These are phyloP conservation scores for Gossypium aridum DNA, from an alignment of 441 rosid genomes.

Conservation along the genomic window DNA sequence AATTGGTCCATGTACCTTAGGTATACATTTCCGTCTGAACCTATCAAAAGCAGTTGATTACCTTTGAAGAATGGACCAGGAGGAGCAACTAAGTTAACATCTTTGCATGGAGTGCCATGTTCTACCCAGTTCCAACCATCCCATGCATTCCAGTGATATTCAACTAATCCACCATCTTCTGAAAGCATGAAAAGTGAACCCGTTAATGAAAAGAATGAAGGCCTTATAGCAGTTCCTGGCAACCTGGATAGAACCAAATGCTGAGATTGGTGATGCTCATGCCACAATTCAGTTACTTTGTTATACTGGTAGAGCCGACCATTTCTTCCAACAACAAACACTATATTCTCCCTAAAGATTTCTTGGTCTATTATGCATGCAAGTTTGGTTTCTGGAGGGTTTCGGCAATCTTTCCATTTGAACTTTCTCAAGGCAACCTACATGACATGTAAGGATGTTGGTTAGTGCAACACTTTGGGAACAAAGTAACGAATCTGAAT, in stretches of 20 bases:
- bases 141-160: conserved; percentile 54
- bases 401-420: conserved; percentile 58
- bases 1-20: conserved; percentile 46
- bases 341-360: conserved; percentile 47
- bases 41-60: conserved; percentile 44
- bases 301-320: conserved; percentile 56
- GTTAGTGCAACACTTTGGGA: neutral
- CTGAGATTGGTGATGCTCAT: conserved; percentile 62
- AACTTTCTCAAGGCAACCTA: conserved; percentile 58
- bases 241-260: conserved; percentile 43
- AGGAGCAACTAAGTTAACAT: conserved; percentile 42
- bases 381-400: conserved; percentile 47
- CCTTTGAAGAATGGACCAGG: conserved; percentile 59
- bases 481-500: neutral
- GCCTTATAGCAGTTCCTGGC: conserved; percentile 51
- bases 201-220: conserved; percentile 32
- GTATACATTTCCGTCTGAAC: conserved; percentile 61
- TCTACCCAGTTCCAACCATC: conserved; percentile 76
- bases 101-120: conserved; percentile 55
- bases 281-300: conserved; percentile 61
- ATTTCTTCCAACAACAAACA: conserved; percentile 44
- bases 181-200: conserved; percentile 72
- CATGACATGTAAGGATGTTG: conserved; percentile 9
- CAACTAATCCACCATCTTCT: conserved; percentile 51
- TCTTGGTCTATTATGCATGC: conserved; percentile 63